Evolutionary conservation across 2,329 filamentous ascomycete species (phyloP).

Genomic region (Didymellaceae sp.): DNA sequence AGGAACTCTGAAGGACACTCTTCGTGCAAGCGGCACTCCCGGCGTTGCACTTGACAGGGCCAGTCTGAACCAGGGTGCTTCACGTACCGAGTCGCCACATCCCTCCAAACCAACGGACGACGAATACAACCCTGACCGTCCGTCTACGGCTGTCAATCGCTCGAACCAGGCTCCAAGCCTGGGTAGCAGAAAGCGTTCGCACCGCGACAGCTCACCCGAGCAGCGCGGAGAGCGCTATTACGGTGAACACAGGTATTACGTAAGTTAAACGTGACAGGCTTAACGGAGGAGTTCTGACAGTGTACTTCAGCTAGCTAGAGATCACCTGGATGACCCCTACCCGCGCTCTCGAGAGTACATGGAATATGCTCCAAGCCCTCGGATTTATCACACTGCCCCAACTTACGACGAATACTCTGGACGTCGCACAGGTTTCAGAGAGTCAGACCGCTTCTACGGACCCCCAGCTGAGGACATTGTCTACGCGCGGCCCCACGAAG

Average conservation of each 20-base stretch:
- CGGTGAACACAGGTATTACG: conserved; percentile 44
- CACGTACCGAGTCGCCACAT: conserved; percentile 42
- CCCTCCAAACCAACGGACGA: conserved; percentile 49
- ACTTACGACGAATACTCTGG: conserved; percentile 41
- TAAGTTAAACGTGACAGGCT: conserved; percentile 33
- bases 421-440: conserved; percentile 41
- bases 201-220: conserved; percentile 35
- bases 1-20: conserved; percentile 39
- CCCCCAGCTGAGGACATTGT: conserved; percentile 33
- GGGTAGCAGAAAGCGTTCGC: conserved; percentile 30
- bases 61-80: conserved; percentile 25
- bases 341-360: conserved; percentile 35
- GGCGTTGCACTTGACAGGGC: conserved; percentile 30
- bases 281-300: neutral
- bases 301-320: conserved; percentile 32
- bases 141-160: conserved; percentile 34
- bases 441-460: conserved; percentile 40
- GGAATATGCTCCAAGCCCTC: conserved; percentile 39
- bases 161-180: conserved; percentile 22
- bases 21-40: conserved; percentile 24
- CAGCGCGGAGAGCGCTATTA: conserved; percentile 40
- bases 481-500: conserved; percentile 40
- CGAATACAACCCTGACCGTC: conserved; percentile 57
- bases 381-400: conserved; percentile 35
- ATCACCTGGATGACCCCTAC: conserved; percentile 39